Percentiles rank a stretch among this genome's conserved stretches.
phyloP scores from a whole-genome alignment of 495 filamentous ascomycete species.

The Diplogelasinospora grovesii region DNA sequence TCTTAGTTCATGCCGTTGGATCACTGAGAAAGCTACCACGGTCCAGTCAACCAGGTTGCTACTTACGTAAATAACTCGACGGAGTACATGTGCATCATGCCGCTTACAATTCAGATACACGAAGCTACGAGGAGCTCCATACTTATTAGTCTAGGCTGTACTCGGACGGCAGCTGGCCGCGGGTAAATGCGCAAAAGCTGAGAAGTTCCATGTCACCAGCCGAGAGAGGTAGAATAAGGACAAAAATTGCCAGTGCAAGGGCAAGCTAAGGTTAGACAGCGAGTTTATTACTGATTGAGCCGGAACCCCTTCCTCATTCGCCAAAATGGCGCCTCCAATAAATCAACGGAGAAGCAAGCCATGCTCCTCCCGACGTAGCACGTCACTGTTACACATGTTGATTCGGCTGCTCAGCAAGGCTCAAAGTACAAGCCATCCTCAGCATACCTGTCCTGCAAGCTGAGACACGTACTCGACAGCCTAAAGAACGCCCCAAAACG shows the following conservation, averaged over 20 bases:
- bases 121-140: too few species aligned
- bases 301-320: neutral
- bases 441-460: too few species aligned
- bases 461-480: too few species aligned
- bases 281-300: neutral
- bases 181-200: constrained; percentile 3
- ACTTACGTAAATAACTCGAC: constrained; percentile 1
- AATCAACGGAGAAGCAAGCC: neutral
- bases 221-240: too few species aligned
- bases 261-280: too few species aligned
- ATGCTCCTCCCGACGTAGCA: neutral
- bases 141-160: too few species aligned
- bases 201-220: too few species aligned
- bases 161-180: too few species aligned
- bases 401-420: neutral
- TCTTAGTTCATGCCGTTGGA: constrained; percentile 2
- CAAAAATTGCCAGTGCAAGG: too few species aligned
- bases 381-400: neutral
- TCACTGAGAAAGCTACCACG: neutral
- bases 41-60: neutral
- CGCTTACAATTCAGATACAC: too few species aligned
- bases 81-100: too few species aligned
- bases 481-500: too few species aligned
- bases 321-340: neutral
- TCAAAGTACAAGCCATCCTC: neutral